These are phyloP conservation scores for Yamadazyma phyllophila DNA, from an alignment of 805 yeast species.

Conservation along the genomic window DNA sequence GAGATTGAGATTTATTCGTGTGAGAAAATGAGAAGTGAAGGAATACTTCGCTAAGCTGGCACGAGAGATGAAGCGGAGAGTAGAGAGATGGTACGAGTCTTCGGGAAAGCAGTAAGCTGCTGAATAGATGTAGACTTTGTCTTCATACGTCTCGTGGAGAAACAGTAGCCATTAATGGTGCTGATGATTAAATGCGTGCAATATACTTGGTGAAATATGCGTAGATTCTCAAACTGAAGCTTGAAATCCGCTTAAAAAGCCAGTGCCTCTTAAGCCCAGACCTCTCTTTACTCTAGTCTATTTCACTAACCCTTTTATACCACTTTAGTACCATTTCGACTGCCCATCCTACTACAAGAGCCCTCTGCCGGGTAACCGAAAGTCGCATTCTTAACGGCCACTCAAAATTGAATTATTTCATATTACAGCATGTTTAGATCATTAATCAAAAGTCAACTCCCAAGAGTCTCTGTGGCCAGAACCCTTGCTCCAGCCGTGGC, in stretches of 20 bases:
- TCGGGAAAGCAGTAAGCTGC: not conserved
- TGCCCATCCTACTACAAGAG: too few relatives aligned
- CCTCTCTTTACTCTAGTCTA: too few relatives aligned
- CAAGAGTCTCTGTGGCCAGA: constrained; percentile 3
- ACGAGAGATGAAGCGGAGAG: not conserved
- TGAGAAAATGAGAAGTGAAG: constrained; percentile 1
- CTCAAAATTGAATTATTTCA: constrained; percentile 7
- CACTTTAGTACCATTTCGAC: too few relatives aligned
- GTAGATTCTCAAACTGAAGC: too few relatives aligned
- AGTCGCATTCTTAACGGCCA: constrained; percentile 7
- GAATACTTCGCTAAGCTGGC: not conserved
- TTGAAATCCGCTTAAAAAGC: too few relatives aligned
- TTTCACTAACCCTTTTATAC: too few relatives aligned
- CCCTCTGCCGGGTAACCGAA: not conserved
- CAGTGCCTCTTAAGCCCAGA: too few relatives aligned
- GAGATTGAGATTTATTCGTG: not conserved
- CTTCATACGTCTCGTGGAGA: too few relatives aligned
- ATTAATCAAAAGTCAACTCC: constrained; percentile 2
- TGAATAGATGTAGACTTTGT: not conserved
- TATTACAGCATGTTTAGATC: constrained; percentile 14
- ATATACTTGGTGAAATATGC: too few relatives aligned
- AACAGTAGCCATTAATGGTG: too few relatives aligned
- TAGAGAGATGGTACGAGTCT: not conserved
- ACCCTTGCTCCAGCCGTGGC: constrained; percentile 1
- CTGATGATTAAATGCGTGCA: too few relatives aligned